These are phyloP conservation scores for Alternaria sp. DNA, from an alignment of 2,329 filamentous ascomycete species.

Conservation along the genomic window DNA sequence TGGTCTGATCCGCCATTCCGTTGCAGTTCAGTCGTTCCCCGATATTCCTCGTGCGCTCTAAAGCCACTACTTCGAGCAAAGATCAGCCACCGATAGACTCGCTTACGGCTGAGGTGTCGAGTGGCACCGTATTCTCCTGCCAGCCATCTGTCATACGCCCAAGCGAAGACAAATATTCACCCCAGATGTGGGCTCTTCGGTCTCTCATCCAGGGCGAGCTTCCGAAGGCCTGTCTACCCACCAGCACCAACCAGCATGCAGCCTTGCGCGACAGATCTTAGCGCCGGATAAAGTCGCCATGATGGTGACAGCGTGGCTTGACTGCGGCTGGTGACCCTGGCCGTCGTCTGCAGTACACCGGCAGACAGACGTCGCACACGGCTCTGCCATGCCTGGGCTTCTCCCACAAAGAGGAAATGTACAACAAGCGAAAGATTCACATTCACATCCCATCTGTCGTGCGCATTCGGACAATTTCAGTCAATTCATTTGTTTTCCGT, in stretches of 20 bases:
- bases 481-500: neutral
- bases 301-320: slow-evolving; percentile 36
- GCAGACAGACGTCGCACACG: slow-evolving; percentile 17
- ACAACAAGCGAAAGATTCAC: neutral
- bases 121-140: slow-evolving; percentile 7
- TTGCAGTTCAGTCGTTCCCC: slow-evolving; percentile 23
- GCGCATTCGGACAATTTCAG: neutral
- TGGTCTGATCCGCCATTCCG: slow-evolving; percentile 29
- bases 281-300: slow-evolving; percentile 31
- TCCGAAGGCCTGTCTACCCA: slow-evolving; percentile 23
- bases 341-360: slow-evolving; percentile 20
- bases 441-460: neutral
- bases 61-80: slow-evolving; percentile 29
- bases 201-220: slow-evolving; percentile 22
- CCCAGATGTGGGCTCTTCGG: slow-evolving; percentile 27
- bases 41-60: slow-evolving; percentile 36
- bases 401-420: neutral
- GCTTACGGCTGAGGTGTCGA: slow-evolving; percentile 13
- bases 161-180: slow-evolving; percentile 18
- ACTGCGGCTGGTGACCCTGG: slow-evolving; percentile 39
- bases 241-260: slow-evolving; percentile 20
- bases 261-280: slow-evolving; percentile 21
- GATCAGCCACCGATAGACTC: slow-evolving; percentile 27
- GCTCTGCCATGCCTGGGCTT: slow-evolving; percentile 28
- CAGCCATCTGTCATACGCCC: slow-evolving; percentile 19